Percentiles rank a stretch among this genome's conserved stretches.
Conservation (phyloP, 495 filamentous ascomycete genomes). For the Hapsidospora chrysogenum region DNA sequence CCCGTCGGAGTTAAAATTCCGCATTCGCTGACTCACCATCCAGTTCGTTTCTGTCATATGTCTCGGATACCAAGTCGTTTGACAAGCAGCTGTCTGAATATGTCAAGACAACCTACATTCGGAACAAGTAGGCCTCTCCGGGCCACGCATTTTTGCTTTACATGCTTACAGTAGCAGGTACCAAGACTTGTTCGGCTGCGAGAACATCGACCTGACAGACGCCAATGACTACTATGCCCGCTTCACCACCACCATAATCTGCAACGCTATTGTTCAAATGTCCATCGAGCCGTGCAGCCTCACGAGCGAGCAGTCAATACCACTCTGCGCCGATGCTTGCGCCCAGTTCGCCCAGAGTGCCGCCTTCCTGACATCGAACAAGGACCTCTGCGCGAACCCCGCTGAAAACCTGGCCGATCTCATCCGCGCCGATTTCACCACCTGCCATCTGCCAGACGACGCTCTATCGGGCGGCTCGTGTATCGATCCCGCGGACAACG, state of each 20-base stretch:
- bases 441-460: constrained; percentile 66
- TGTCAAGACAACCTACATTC: constrained; percentile 47
- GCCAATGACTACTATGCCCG: constrained; percentile 80
- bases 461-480: constrained; percentile 57
- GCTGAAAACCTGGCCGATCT: constrained; percentile 47
- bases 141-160: background rate
- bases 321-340: constrained; percentile 83
- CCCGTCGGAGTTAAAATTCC: background rate
- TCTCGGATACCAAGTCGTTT: constrained; percentile 60
- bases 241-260: constrained; percentile 83
- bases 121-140: constrained; percentile 39
- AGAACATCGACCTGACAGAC: constrained; percentile 58
- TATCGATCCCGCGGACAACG: constrained; percentile 60
- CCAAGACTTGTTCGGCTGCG: constrained; percentile 63
- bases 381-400: constrained; percentile 49
- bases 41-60: constrained; percentile 77
- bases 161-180: constrained; percentile 34
- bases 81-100: constrained; percentile 46
- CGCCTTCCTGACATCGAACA: constrained; percentile 62
- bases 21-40: background rate
- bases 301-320: constrained; percentile 41
- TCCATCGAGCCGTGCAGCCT: constrained; percentile 60
- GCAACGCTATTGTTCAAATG: constrained; percentile 89
- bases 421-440: constrained; percentile 83
- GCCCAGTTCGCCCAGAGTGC: constrained; percentile 78